Percentiles rank a stretch among this genome's conserved stretches.
Conservation (phyloP, 805 yeast genomes). For the Priceomyces carsonii region DNA sequence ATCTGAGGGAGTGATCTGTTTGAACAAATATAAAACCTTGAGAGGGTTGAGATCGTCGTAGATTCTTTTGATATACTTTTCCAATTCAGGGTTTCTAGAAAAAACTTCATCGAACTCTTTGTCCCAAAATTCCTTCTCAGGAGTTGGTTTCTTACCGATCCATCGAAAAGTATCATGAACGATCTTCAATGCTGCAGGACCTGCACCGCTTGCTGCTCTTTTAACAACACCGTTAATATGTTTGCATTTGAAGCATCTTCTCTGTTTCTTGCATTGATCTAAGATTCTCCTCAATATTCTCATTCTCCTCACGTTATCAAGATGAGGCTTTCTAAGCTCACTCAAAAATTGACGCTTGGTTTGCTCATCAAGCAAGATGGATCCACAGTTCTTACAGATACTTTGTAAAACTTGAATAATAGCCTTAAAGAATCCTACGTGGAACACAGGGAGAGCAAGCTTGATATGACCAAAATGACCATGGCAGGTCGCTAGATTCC, state of each 20-base stretch:
- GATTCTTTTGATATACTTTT: slow-evolving; percentile 80
- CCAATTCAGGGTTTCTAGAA: slow-evolving; percentile 80
- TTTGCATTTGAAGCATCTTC: slow-evolving; percentile 86
- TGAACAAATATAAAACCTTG: slow-evolving; percentile 82
- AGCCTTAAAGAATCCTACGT: slow-evolving; percentile 94
- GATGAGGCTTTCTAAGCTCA: slow-evolving; percentile 85
- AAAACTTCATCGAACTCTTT: slow-evolving; percentile 78
- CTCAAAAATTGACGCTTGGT: slow-evolving; percentile 65
- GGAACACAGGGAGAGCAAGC: slow-evolving; percentile 93
- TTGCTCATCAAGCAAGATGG: slow-evolving; percentile 70
- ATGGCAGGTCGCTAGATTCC: slow-evolving; percentile 89
- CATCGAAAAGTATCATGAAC: slow-evolving; percentile 95
- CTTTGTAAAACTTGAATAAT: slow-evolving; percentile 85
- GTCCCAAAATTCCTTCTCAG: slow-evolving; percentile 86
- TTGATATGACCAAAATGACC: slow-evolving; percentile 98
- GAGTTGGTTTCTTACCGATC: slow-evolving; percentile 86
- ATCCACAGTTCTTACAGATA: slow-evolving; percentile 87
- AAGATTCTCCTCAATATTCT: slow-evolving; percentile 74
- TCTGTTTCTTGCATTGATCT: slow-evolving; percentile 94
- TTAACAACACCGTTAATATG: slow-evolving; percentile 95
- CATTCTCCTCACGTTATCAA: slow-evolving; percentile 92
- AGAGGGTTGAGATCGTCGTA: slow-evolving; percentile 94
- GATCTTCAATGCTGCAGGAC: slow-evolving; percentile 91
- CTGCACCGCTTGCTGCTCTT: slow-evolving; percentile 89
- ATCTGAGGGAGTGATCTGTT: slow-evolving; percentile 80